A percentile compares a stretch with the other conserved stretches of the same genome.
Evolutionary conservation across 139 green algal species (phyloP).

Genomic region (Closterium sp.): DNA sequence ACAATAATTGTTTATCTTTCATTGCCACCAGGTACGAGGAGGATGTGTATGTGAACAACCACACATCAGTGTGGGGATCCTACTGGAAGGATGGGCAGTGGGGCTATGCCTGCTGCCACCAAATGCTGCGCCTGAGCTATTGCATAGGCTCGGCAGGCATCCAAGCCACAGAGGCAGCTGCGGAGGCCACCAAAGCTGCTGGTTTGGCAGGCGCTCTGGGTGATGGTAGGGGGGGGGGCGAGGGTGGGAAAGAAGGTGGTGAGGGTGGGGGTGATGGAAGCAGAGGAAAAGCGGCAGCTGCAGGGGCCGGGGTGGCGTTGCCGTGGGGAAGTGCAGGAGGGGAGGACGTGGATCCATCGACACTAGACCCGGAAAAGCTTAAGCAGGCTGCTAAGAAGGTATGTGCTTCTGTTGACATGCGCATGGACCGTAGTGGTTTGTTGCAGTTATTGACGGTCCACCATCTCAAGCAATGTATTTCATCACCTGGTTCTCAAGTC

Average conservation of each 20-base stretch:
- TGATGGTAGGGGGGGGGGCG: slow-evolving; percentile 37
- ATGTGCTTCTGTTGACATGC: no score
- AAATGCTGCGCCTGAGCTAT: slow-evolving; percentile 81
- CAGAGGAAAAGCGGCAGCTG: slow-evolving; percentile 13
- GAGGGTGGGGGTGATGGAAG: slow-evolving; percentile 13
- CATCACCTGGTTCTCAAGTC: no score
- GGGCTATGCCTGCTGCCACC: slow-evolving; percentile 93
- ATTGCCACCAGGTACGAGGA: slow-evolving; percentile 82
- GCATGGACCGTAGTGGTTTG: no score
- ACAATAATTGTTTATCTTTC: not conserved
- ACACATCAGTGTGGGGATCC: slow-evolving; percentile 92
- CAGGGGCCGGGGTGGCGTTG: no score
- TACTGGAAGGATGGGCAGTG: slow-evolving; percentile 86
- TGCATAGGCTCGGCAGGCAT: slow-evolving; percentile 76
- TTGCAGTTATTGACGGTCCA: no score
- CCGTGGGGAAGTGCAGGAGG: no score
- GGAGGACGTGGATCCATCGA: no score
- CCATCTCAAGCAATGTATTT: no score
- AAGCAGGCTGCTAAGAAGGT: no score
- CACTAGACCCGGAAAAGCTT: no score
- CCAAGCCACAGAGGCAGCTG: slow-evolving; percentile 39
- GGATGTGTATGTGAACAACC: slow-evolving; percentile 89
- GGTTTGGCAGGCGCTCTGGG: slow-evolving; percentile 63
- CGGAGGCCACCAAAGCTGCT: slow-evolving; percentile 31
- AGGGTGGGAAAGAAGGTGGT: slow-evolving; percentile 49